These are phyloP conservation scores for Crithidia fasciculata DNA, from an alignment of 208 protist species.

Conservation along the genomic window DNA sequence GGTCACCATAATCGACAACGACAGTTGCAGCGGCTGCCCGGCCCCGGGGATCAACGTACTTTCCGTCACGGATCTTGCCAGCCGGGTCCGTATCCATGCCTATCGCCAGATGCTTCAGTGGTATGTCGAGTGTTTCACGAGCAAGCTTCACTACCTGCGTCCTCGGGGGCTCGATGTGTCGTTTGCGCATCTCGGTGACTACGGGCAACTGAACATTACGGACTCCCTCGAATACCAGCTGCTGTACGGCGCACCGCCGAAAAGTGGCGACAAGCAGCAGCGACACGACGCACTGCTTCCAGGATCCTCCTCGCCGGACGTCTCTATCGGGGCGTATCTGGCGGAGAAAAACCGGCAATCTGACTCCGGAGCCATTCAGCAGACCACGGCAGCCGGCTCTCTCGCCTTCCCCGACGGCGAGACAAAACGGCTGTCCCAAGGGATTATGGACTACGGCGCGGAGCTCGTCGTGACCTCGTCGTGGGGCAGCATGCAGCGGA, in stretches of 20 bases:
- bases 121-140: constrained; percentile 82
- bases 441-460: constrained; percentile 26
- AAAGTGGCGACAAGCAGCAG: constrained; percentile 8
- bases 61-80: constrained; percentile 51
- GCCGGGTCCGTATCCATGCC: constrained; percentile 60
- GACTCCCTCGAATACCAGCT: constrained; percentile 78
- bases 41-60: constrained; percentile 80
- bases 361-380: constrained; percentile 20
- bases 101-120: constrained; percentile 86
- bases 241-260: constrained; percentile 64
- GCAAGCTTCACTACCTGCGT: constrained; percentile 66
- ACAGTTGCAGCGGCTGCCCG: constrained; percentile 83
- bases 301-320: constrained; percentile 7
- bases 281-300: constrained; percentile 9
- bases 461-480: constrained; percentile 43
- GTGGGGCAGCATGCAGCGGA: constrained; percentile 65
- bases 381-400: constrained; percentile 10
- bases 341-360: constrained; percentile 39
- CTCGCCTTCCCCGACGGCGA: constrained; percentile 23
- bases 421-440: constrained; percentile 46
- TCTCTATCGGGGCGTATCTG: constrained; percentile 43
- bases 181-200: constrained; percentile 87
- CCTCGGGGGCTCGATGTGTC: constrained; percentile 79
- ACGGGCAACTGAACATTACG: constrained; percentile 75
- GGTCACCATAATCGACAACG: constrained; percentile 83